Conservation (phyloP, 2,329 filamentous ascomycete species). For the Arthroderma sp. region DNA sequence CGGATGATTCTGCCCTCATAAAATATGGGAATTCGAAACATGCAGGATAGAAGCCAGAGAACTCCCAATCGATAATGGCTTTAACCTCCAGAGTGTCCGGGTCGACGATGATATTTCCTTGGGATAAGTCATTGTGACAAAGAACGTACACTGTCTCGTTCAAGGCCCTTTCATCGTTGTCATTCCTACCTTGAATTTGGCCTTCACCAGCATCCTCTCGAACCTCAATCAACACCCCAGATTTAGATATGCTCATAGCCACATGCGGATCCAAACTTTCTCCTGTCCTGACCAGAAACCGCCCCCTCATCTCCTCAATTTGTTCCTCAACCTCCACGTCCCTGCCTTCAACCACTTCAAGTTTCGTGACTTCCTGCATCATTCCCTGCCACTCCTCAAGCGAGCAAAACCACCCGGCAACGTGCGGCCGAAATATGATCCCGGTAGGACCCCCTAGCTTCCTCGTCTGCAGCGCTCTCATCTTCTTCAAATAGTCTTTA, state of each 20-base stretch:
- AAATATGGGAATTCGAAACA: constrained; percentile 1
- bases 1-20: background rate
- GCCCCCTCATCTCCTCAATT: too few relatives aligned
- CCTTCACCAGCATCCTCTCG: too few relatives aligned
- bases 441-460: background rate
- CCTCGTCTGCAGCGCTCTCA: background rate
- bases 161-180: too few relatives aligned
- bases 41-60: constrained; percentile 2
- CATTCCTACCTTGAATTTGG: too few relatives aligned
- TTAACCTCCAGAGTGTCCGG: constrained; percentile 4
- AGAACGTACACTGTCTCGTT: constrained; percentile 1
- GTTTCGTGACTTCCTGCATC: constrained; percentile 1
- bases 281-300: too few relatives aligned
- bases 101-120: constrained; percentile 12
- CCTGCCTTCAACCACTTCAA: background rate
- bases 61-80: constrained; percentile 5
- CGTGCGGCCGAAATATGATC: background rate
- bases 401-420: background rate
- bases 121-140: constrained; percentile 12
- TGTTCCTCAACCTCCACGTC: too few relatives aligned
- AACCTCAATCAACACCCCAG: too few relatives aligned
- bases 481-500: background rate
- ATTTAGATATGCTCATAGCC: too few relatives aligned
- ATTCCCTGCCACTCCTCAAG: constrained; percentile 1
- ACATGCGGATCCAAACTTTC: too few relatives aligned